Evolutionary conservation across 1,139 yeast genomes (phyloP).

Genomic region (Fermentozyma sake): DNA sequence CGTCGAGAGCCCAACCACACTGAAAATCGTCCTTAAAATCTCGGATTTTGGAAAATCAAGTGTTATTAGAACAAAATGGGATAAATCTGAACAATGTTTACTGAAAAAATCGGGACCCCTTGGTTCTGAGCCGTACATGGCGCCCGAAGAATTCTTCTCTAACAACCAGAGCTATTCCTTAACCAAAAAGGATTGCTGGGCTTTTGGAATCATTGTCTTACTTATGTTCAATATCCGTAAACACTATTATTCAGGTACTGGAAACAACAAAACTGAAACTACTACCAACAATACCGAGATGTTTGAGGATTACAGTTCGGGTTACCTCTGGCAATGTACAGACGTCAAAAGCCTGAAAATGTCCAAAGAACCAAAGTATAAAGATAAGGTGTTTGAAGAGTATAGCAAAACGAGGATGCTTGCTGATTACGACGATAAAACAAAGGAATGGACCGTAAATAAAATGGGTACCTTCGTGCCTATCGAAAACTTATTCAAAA

Average conservation of each 20-base stretch:
- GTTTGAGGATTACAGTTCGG: constrained; percentile 15
- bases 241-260: constrained; percentile 18
- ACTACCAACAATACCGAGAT: constrained; percentile 8
- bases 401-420: constrained; percentile 22
- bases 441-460: constrained; percentile 34
- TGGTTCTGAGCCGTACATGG: constrained; percentile 78
- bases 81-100: constrained; percentile 11
- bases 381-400: constrained; percentile 29
- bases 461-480: constrained; percentile 25
- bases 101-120: constrained; percentile 54
- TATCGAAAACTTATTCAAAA: constrained; percentile 25
- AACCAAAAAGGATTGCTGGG: constrained; percentile 64
- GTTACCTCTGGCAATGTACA: constrained; percentile 30
- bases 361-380: constrained; percentile 16
- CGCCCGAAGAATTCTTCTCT: constrained; percentile 58
- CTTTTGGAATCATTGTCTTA: constrained; percentile 51
- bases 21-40: constrained; percentile 47
- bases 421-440: constrained; percentile 23
- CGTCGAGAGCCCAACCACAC: constrained; percentile 11
- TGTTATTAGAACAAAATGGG: constrained; percentile 71
- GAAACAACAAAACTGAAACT: constrained; percentile 3
- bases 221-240: constrained; percentile 29
- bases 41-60: constrained; percentile 77
- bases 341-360: constrained; percentile 16
- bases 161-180: constrained; percentile 41